phyloP scores from a whole-genome alignment of 2,329 filamentous ascomycete genomes.

The Westerdykella ornata region DNA sequence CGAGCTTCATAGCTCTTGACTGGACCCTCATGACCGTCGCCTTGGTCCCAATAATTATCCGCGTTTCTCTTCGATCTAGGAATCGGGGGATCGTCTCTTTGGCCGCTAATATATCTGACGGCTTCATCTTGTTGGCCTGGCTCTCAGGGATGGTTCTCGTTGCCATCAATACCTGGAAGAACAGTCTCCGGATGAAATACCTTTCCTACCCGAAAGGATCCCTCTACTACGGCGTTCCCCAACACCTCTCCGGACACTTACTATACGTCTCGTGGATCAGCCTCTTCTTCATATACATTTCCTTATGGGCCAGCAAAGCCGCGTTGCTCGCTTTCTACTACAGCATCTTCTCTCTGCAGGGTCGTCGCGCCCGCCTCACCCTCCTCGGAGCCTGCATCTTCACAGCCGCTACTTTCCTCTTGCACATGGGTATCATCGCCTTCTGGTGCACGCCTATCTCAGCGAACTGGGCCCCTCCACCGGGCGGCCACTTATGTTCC shows the following conservation, averaged over 20 bases:
- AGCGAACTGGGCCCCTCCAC: conserved; percentile 17
- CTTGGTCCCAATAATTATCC: conserved; percentile 23
- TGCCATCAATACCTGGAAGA: conserved; percentile 27
- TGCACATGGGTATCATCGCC: conserved; percentile 26
- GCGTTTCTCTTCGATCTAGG: conserved; percentile 16
- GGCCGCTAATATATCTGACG: conserved; percentile 17
- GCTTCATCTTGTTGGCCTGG: conserved; percentile 21
- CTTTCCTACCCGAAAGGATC: conserved; percentile 5
- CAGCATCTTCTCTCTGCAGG: conserved; percentile 21
- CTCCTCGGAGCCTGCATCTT: conserved; percentile 17
- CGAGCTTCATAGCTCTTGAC: conserved; percentile 25
- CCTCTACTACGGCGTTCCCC: conserved; percentile 23
- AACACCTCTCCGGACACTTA: conserved; percentile 18
- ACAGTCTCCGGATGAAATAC: conserved; percentile 22
- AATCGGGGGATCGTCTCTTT: conserved; percentile 9
- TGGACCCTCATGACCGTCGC: conserved; percentile 24
- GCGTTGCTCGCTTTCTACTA: conserved; percentile 30
- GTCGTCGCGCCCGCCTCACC: conserved; percentile 10
- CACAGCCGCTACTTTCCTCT: conserved; percentile 20
- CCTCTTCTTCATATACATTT: conserved; percentile 30
- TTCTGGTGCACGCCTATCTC: conserved; percentile 24
- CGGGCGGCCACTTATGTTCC: conserved; percentile 15
- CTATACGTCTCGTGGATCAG: conserved; percentile 29
- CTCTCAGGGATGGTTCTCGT: conserved; percentile 17
- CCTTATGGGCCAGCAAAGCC: conserved; percentile 24